Evolutionary conservation across 106 monocot species (phyloP).

Genomic region (Dactylorhiza incarnata): DNA sequence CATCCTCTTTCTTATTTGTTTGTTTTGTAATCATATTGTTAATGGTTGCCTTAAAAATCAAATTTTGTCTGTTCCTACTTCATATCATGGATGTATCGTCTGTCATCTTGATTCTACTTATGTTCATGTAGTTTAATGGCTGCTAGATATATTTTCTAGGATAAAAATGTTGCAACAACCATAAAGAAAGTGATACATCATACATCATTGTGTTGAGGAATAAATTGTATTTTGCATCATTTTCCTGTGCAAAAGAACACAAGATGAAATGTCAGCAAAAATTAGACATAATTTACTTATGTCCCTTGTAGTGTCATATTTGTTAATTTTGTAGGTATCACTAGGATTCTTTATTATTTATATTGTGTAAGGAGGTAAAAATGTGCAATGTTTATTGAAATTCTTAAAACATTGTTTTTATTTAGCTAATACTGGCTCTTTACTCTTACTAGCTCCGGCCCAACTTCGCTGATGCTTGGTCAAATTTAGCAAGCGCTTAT

Average conservation of each 20-base stretch:
- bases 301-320: neutral
- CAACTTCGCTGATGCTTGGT: conserved; percentile 89
- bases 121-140: neutral
- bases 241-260: neutral
- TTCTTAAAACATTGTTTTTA: neutral
- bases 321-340: neutral
- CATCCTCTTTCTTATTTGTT: neutral
- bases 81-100: neutral
- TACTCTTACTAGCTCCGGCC: conserved; percentile 59
- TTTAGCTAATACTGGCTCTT: neutral
- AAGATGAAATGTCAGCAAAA: neutral
- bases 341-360: neutral
- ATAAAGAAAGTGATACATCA: neutral
- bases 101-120: neutral
- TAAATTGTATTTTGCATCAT: neutral
- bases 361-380: too few species aligned
- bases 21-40: neutral
- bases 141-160: neutral
- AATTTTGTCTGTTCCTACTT: neutral
- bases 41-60: neutral
- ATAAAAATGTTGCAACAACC: neutral
- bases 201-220: neutral
- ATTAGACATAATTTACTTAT: neutral
- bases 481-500: conserved; percentile 91
- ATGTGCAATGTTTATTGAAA: neutral